Evolutionary conservation across 2,329 filamentous ascomycete genomes (phyloP), one percentile per base, ranked within the genome.

Genomic region (Fragosphaeria purpurea): DNA sequence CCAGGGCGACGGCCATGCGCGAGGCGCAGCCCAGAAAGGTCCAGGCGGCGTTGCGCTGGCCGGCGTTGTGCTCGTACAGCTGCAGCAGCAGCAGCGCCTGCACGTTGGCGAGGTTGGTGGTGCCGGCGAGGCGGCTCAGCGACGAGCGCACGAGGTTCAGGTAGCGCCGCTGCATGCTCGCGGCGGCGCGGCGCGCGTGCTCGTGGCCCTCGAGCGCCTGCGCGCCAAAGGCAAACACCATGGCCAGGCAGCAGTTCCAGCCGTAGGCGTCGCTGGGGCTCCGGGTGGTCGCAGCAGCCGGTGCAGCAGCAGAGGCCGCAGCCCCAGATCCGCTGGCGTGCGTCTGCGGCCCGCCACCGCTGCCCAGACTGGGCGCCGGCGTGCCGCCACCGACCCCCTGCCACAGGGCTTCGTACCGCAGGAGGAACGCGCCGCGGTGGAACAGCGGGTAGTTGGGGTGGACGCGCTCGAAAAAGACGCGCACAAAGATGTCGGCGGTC

Each of bases 11-110:
- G n/a, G 66, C 67, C 48, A 71, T 70, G 35, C 69, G 65, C 6
- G 69, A 60, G 1, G 69, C 68, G 7, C 67, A 65, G 9, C 69
- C 69, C 0, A 68, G 69, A 47, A 71, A 59, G 46, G 68, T 71
- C 69, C 69, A 71, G 56, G 58, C 56, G 5, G 55, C 53, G 46
- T 71, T 69, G 38, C 68, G 63, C 53, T 69, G 67, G 56, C 68
- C 69, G 2, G 68, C 69, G 55, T 71, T 71, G 60, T 72, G 68
- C 33, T 71, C 65, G 52, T 71, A 68, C 5, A 70, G 56, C 8
- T 68, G 65, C 7, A 67, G 65, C 8, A 72, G 63, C 58, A 71
- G 58, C 42, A 72, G 59, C 4, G 68, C 66, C 57, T 71, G 68
- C 8, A 72, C 63, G 0, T 69, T 65, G 46, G 60, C 59, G 34